Evolutionary conservation across 148 eudicot genomes (phyloP).

Genomic region (Euryodendron excelsum): DNA sequence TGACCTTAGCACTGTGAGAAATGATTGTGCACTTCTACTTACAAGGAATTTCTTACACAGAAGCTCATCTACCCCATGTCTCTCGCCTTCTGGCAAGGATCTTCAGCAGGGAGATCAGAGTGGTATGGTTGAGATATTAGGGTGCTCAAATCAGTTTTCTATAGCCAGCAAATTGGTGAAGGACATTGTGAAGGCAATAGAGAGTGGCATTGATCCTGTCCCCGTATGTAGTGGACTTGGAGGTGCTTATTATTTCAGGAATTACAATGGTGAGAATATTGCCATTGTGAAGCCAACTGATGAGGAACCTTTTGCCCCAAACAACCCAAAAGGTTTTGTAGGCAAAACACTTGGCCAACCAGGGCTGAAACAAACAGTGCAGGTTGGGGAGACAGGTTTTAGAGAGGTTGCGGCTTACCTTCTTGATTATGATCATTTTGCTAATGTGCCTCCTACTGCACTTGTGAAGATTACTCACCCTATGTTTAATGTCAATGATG

Average conservation of each 20-base stretch:
- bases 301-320: conserved; percentile 48
- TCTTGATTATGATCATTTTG: conserved; percentile 39
- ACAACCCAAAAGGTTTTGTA: conserved; percentile 39
- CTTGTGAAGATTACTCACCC: conserved; percentile 40
- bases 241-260: conserved; percentile 38
- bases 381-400: conserved; percentile 43
- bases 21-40: conserved; percentile 35
- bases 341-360: conserved; percentile 46
- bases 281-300: conserved; percentile 48
- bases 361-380: conserved; percentile 34
- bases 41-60: conserved; percentile 34
- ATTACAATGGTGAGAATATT: conserved; percentile 27
- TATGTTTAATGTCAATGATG: conserved; percentile 34
- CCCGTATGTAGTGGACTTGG: conserved; percentile 37
- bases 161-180: conserved; percentile 21
- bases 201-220: conserved; percentile 30
- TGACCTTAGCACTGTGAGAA: conserved; percentile 33
- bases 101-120: conserved; percentile 25
- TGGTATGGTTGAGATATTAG: conserved; percentile 35
- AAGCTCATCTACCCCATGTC: conserved; percentile 50
- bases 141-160: conserved; percentile 26
- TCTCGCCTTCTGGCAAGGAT: conserved; percentile 32
- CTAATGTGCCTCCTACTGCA: conserved; percentile 40
- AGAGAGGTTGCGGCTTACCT: conserved; percentile 51
- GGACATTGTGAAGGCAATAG: conserved; percentile 31